Evolutionary conservation across 495 filamentous ascomycete genomes (phyloP), one percentile per base, ranked within the genome.

Genomic region (Tuber melanosporum): DNA sequence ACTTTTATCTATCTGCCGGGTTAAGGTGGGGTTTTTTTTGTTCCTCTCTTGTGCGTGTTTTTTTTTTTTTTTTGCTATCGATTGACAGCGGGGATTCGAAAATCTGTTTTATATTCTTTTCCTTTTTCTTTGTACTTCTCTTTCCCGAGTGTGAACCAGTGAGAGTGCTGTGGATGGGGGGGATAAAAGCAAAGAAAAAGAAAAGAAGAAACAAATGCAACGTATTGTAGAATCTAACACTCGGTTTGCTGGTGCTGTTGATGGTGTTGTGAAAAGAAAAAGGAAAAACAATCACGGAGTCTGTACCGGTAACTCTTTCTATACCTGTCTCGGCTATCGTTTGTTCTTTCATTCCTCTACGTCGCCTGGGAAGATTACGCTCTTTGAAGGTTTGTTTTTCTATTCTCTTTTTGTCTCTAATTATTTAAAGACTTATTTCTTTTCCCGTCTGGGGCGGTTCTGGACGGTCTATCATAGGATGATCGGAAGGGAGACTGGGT

Each of bases 1-100:
- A 14, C 57, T 66, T 66, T 36, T 26, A 17, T 66, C 32, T 66
- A 17, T 36, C 26, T 66, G 12, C 57, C 26, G 26, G 57, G 26
- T 66, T 36, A 12, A 66, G 12, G 57, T 66, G 57, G 26, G 17
- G 14, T 66, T 66, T 66, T 26, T 62, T 26, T 26, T 26, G 42
- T 43, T 46, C 17, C 17, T 46, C 14, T 10, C 15, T 66, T 66
- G 57, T 26, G 26, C 57, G 57, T 36, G 5, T 14, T 36, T 66
- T 36, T 66, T 62, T 62, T 49, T 52, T 52, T 62, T 49, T 52
- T 52, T 66, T 66, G 57, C 57, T 66, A 26, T 66, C 26, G 57
- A 32, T 66, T 66, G 57, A 66, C 32, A 26, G 26, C 32, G 32
- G 10, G 57, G 57, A 26, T 66, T 36, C 15, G 57, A 36, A 66